Evolutionary conservation across 2,329 filamentous ascomycete species (phyloP).

Genomic region (Myriosclerotinia duriaeana): DNA sequence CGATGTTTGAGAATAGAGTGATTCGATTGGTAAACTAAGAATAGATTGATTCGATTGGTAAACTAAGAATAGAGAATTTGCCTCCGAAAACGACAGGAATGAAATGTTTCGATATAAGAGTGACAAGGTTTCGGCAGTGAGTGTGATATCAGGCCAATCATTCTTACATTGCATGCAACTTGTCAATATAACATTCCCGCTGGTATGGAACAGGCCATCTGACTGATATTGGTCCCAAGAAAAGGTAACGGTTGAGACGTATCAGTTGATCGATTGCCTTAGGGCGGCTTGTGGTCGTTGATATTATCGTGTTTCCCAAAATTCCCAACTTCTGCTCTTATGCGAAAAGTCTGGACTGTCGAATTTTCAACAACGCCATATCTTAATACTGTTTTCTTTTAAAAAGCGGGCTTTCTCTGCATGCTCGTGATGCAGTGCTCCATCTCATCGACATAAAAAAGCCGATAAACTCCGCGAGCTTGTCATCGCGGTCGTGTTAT

Average conservation of each 20-base stretch:
- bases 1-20: neutral
- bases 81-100: neutral
- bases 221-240: neutral
- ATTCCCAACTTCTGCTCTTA: neutral
- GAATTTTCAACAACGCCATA: neutral
- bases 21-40: neutral
- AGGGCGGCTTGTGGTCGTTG: neutral
- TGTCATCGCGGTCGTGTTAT: neutral
- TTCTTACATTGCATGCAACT: neutral
- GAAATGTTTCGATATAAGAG: neutral
- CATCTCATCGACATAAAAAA: conserved; percentile 2
- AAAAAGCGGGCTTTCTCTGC: neutral
- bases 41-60: neutral
- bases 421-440: neutral
- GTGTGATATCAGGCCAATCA: neutral
- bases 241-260: neutral
- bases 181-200: neutral
- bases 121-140: neutral
- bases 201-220: neutral
- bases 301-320: neutral
- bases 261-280: neutral
- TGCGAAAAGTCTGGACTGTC: neutral
- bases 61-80: neutral
- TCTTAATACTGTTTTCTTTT: neutral
- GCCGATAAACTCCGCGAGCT: neutral